Base-by-base conservation (phyloP, 305 asterid genomes). In the Stenogyne calaminthoides region DNA sequence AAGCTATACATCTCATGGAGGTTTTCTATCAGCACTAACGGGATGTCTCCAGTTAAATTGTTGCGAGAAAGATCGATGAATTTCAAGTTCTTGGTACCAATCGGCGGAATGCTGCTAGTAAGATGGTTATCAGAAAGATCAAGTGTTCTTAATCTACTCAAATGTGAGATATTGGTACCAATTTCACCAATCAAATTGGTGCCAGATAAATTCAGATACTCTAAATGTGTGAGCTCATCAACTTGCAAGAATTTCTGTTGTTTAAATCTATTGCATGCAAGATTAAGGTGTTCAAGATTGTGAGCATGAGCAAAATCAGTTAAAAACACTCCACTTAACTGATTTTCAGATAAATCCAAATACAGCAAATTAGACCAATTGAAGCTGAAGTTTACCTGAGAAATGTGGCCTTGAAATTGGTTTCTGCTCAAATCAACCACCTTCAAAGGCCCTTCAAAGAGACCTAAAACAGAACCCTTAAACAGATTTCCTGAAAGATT, bases 391-490 rank as follows among this genome's bases (percentile, higher is more conserved):
- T 86, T 85, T 85, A 90, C 97, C 96, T 88, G 84, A 85, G 88
- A 79, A 82, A 91, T 77, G 62, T 86, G 91, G 71, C 97, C 98
- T 75, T 91, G 87, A 83, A 91, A 94, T 69, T 86, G 98, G 77
- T 93, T 93, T 75, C 85, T 87, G 84, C 98, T 91, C 88, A 93
- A 75, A 85, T 93, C 98, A 81, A 91, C 29, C 83, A 89, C 97
- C 78, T 88, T 84, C 78, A 91, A 72, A 11, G 88, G 82, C 57
- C 91, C 91, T 64, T 56, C 83, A 80, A 91, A 86, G 34, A 89
- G 63, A 20, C 81, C 87, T 60, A 84, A 77, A 72, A 86, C 95
- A 69, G 97, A 81, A 60, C 98, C 97, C 81, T 80, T 74, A 34
- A 88, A 93, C 73, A 64, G 15, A 69, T 93, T 93, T 32, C 89